Evolutionary conservation across 106 monocot species (phyloP), one percentile per base, ranked within the genome.

Genomic region (Phalaenopsis equestris): DNA sequence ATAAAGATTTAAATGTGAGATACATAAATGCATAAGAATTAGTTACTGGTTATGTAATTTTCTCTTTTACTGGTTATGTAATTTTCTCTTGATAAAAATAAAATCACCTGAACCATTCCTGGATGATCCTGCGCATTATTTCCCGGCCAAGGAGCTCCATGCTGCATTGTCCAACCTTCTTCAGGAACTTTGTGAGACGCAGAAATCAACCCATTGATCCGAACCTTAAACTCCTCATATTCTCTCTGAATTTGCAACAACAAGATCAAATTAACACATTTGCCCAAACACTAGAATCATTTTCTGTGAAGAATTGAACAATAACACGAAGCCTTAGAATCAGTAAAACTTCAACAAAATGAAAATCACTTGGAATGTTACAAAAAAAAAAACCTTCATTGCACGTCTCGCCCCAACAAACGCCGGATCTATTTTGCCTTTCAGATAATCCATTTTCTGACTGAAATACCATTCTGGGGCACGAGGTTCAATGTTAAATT

Each of bases 71-170:
- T 30, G 0, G 30, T 30, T 30, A 30, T 30, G 30, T 30, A 30
- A 30, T 30, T 30, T 30, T 30, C 30, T 30, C 30, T 30, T 30
- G 30, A 30, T 30, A 30, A 30, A 30, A 30, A 30, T 64, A 8
- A 7, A 64, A 42, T 74, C 74, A 86, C 86, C 87, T 87, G 87
- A 57, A 87, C 81, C 87, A 84, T 87, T 80, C 87, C 87, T 64
- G 87, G 87, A 75, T 87, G 87, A 74, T 87, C 84, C 67, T 80
- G 72, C 2, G 84, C 80, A 65, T 87, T 80, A 65, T 87, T 87
- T 72, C 87, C 87, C 57, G 87, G 87, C 87, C 84, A 87, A 72
- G 87, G 87, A 47, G 84, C 84, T 30, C 87, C 87, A 77, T 87
- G 81, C 77, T 84, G 87, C 87, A 87, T 84, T 79, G 79, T 64